Evolutionary conservation across 345 rosid genomes (phyloP).

Genomic region (Pistacia vera): DNA sequence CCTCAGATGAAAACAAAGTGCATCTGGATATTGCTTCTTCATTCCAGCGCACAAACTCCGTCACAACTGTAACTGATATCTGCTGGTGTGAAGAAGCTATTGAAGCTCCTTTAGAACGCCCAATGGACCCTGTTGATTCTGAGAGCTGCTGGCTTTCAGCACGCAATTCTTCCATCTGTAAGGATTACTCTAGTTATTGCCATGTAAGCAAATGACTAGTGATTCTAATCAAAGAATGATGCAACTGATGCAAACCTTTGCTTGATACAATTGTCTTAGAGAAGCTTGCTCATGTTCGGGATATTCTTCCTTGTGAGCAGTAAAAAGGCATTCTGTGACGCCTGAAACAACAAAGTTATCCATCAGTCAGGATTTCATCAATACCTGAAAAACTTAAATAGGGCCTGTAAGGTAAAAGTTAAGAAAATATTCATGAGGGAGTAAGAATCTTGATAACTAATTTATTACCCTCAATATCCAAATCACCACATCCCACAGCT

Average conservation of each 20-base stretch:
- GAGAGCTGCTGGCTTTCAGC: conserved; percentile 77
- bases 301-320: conserved; percentile 94
- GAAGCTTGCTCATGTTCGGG: conserved; percentile 95
- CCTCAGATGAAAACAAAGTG: conserved; percentile 86
- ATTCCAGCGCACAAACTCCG: conserved; percentile 97
- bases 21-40: conserved; percentile 99
- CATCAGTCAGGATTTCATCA: neutral
- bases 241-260: conserved; percentile 57
- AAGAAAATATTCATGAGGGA: conserved; percentile 7
- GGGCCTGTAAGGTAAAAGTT: neutral
- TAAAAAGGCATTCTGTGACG: conserved; percentile 89
- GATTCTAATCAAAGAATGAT: conserved; percentile 20
- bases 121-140: conserved; percentile 87
- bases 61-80: conserved; percentile 97
- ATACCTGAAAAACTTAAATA: neutral
- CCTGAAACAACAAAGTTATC: conserved; percentile 47
- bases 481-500: conserved; percentile 96
- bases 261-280: conserved; percentile 82
- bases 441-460: neutral
- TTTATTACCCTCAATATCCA: conserved; percentile 87
- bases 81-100: conserved; percentile 79
- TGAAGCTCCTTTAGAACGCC: conserved; percentile 91
- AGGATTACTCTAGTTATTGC: conserved; percentile 21
- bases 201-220: conserved; percentile 9
- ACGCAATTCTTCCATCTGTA: conserved; percentile 89